These are phyloP conservation scores for Colletotrichum abscissum DNA, from an alignment of 2,329 filamentous ascomycete genomes.

Conservation along the genomic window DNA sequence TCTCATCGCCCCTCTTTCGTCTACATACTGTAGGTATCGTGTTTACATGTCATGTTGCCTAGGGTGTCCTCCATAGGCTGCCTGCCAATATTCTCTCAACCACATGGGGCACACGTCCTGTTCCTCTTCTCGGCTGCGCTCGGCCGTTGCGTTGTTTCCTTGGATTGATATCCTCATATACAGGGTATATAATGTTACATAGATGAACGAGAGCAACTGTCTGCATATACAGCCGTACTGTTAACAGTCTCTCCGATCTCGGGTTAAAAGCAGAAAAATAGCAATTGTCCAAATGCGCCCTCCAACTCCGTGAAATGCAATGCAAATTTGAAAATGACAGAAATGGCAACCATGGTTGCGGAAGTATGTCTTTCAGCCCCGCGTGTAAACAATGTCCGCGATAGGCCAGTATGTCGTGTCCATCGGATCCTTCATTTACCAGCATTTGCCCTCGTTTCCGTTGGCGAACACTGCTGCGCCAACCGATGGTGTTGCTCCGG, in stretches of 20 bases:
- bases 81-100: not conserved
- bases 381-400: conserved; percentile 50
- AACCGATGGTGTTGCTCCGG: conserved; percentile 40
- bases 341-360: conserved; percentile 7
- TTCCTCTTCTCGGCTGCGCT: not conserved
- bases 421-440: conserved; percentile 50
- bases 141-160: conserved; percentile 3
- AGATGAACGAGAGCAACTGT: conserved; percentile 2
- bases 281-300: not conserved
- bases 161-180: conserved; percentile 27
- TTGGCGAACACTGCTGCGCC: conserved; percentile 45
- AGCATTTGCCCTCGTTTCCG: conserved; percentile 40
- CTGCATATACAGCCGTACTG: not conserved
- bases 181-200: conserved; percentile 35
- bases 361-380: conserved; percentile 13
- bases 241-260: not conserved
- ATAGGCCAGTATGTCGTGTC: conserved; percentile 48
- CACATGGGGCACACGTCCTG: too few species aligned
- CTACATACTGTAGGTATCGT: not conserved
- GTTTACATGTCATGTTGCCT: conserved; percentile 6
- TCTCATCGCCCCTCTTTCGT: not conserved
- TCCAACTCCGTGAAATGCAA: conserved; percentile 28
- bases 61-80: conserved; percentile 1
- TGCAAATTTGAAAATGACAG: not conserved
- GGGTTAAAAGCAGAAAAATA: not conserved